Evolutionary conservation across 495 filamentous ascomycete genomes (phyloP), one percentile per base, ranked within the genome.

Genomic region (Chaetomidium leptoderma): DNA sequence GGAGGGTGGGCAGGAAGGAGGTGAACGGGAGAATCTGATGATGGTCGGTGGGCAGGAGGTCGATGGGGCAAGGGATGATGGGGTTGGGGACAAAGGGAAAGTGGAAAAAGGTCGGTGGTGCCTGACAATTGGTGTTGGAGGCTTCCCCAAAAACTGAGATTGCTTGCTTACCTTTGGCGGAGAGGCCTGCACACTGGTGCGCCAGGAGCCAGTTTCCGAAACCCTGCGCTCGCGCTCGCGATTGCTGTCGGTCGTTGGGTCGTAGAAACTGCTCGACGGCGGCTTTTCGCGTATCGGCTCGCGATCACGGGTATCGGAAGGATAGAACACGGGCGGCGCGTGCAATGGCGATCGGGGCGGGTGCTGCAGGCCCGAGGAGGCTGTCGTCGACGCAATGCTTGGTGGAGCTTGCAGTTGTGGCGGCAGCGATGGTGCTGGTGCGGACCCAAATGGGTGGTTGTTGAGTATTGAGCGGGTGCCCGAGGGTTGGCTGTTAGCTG

Each of bases 231-330:
- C 65, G 13, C 62, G 62, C 33, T 66, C 62, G 40, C 45, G 55
- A 39, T 53, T 62, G 40, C 76, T 69, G 58, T 83, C 80, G 17
- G 78, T 75, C 21, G 78, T 79, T 26, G 79, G 80, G 58, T 83
- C 80, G 70, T 83, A 83, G 66, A 81, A 81, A 63, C 74, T 75
- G 57, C 77, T 73, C 33, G 72, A 53, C 9, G 58, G 61, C 23
- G 72, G 60, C 61, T 78, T 79, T 45, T 81, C 78, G 66, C 74
- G 76, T 26, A 64, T 40, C 26, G 52, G 9, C 8, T 71, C 64
- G 16, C 67, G 71, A 48, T 74, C 69, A 21, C 70, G 66, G 27
- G 58, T 56, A 6, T 67, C 70, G 16, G 63, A 26, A 21, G 64
- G 53, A 39, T 67, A 70, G 26, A 68, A 72, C 39, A 63, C 58